Conservation (phyloP, 352 stramenopile genomes). For the Globisporangium solare region DNA sequence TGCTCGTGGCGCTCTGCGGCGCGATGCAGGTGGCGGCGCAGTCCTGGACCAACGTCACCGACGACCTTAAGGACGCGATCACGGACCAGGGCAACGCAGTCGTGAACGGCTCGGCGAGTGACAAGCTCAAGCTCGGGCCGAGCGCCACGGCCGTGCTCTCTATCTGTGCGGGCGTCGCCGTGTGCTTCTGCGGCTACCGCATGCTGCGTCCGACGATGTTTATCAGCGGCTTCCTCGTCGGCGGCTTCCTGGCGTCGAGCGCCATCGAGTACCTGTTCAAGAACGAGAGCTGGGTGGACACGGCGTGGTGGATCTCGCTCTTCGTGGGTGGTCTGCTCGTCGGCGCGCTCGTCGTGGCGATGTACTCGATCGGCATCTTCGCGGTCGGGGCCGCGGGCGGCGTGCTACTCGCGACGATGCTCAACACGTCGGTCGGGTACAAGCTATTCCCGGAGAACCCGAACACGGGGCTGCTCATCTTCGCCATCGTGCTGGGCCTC, state of each 20-base stretch:
- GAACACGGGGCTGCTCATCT: constrained; percentile 33
- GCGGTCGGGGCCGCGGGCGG: constrained; percentile 43
- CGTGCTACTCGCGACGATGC: constrained; percentile 34
- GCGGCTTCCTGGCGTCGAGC: constrained; percentile 38
- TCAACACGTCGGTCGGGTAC: constrained; percentile 56
- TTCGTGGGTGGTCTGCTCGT: constrained; percentile 39
- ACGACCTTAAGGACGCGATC: constrained; percentile 1
- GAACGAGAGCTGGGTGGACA: constrained; percentile 38
- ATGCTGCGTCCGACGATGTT: constrained; percentile 61
- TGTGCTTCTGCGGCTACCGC: constrained; percentile 42
- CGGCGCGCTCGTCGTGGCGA: constrained; percentile 40
- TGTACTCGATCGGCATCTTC: constrained; percentile 61
- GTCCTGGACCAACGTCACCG: background rate
- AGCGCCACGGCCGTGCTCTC: constrained; percentile 21
- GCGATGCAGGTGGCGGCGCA: background rate
- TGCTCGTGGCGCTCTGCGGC: constrained; percentile 1
- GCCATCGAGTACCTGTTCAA: constrained; percentile 38
- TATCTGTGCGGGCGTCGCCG: constrained; percentile 29
- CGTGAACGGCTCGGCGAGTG: background rate
- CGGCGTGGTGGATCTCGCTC: constrained; percentile 47
- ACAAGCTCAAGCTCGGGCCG: constrained; percentile 4
- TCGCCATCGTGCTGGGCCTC: constrained; percentile 42
- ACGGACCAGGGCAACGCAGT: constrained; percentile 8
- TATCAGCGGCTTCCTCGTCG: constrained; percentile 51
- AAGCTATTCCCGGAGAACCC: constrained; percentile 55